These are phyloP conservation scores for Nidularia pulvinata DNA, from an alignment of 768 basidiomycete species.

Conservation along the genomic window DNA sequence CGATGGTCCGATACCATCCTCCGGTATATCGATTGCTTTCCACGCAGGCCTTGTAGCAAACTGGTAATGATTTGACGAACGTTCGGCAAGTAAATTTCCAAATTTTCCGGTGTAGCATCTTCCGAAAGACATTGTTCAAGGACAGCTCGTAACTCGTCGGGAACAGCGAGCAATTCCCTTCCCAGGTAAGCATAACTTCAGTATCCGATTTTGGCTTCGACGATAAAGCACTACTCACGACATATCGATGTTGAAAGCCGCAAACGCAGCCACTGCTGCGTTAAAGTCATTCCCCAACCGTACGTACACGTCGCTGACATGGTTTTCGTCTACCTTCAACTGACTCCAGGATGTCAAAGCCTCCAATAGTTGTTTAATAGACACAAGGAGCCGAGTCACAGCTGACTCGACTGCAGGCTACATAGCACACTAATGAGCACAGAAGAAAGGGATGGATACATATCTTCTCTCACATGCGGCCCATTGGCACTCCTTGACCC, in stretches of 20 bases:
- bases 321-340: constrained; percentile 64
- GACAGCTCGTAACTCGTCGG: constrained; percentile 84
- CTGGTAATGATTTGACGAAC: constrained; percentile 93
- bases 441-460: no score
- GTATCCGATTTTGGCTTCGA: background rate
- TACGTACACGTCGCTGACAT: constrained; percentile 98
- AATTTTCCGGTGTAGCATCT: constrained; percentile 82
- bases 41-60: constrained; percentile 90
- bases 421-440: no score
- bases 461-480: constrained; percentile 22
- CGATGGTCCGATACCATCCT: constrained; percentile 66
- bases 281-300: constrained; percentile 98
- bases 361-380: constrained; percentile 95
- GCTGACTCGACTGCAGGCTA: constrained; percentile 87
- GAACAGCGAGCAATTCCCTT: constrained; percentile 87
- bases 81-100: constrained; percentile 87
- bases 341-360: constrained; percentile 85
- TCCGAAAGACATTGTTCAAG: constrained; percentile 93
- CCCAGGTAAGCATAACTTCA: constrained; percentile 8
- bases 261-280: constrained; percentile 87
- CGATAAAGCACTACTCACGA: constrained; percentile 52
- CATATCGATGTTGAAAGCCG: constrained; percentile 86
- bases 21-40: constrained; percentile 88
- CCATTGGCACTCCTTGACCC: constrained; percentile 30
- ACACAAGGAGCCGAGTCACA: constrained; percentile 90